Conservation (phyloP, 306 rosid genomes). For the Casuarina glauca region DNA sequence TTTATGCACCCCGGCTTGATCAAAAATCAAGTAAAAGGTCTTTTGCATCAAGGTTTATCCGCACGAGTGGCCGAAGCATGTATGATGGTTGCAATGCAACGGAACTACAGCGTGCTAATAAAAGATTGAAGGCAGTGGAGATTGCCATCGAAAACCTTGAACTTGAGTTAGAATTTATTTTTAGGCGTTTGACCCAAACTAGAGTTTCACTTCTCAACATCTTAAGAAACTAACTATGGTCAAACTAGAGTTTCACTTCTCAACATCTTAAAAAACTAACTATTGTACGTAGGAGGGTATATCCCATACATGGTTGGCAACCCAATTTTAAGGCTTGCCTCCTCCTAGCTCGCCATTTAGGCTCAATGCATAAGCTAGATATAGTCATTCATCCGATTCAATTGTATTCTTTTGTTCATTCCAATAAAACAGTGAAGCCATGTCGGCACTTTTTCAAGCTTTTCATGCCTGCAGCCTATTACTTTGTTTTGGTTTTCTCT, state of each 20-base stretch:
- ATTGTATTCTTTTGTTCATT: background rate
- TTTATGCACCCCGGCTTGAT: conserved; percentile 56
- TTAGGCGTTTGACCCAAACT: conserved; percentile 65
- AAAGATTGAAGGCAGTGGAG: conserved; percentile 52
- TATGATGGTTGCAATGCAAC: conserved; percentile 38
- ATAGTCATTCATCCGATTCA: background rate
- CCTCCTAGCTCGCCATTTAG: background rate
- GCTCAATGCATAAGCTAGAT: background rate
- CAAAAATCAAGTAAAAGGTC: conserved; percentile 31
- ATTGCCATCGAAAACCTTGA: conserved; percentile 57
- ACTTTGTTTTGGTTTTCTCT: background rate
- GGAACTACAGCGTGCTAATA: conserved; percentile 54
- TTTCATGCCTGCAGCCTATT: background rate
- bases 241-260: conserved; percentile 66
- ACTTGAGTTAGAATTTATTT: conserved; percentile 53
- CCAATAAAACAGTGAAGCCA: background rate
- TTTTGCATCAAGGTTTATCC: conserved; percentile 39
- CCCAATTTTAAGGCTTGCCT: background rate
- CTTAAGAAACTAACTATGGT: conserved; percentile 33
- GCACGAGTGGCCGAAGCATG: conserved; percentile 10
- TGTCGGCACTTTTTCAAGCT: background rate
- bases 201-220: conserved; percentile 64
- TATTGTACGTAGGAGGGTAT: background rate
- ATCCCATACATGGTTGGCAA: background rate
- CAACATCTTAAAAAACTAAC: conserved; percentile 45